Evolutionary conservation across 139 green algal species (phyloP).

Genomic region (Microglena sp.): DNA sequence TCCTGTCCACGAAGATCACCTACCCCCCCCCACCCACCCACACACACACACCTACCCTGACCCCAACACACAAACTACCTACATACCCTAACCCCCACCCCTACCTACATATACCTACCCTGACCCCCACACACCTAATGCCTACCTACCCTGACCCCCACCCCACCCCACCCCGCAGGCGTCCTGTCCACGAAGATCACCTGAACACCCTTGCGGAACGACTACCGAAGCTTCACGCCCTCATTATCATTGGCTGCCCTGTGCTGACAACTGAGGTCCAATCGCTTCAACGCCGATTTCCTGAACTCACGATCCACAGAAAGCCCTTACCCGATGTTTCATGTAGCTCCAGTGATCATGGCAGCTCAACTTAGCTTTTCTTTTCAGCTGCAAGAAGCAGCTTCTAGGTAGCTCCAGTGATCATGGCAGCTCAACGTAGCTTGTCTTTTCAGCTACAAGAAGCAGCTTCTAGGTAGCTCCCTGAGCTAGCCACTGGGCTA

Average conservation of each 20-base stretch:
- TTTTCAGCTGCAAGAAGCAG: too few species aligned
- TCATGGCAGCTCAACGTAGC: too few species aligned
- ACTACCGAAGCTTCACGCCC: neutral
- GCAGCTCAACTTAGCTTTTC: too few species aligned
- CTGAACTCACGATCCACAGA: constrained; percentile 9
- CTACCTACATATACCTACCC: neutral
- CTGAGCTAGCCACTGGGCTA: too few species aligned
- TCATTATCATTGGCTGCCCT: constrained; percentile 9
- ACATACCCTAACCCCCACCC: too few species aligned
- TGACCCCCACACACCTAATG: neutral
- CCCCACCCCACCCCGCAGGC: neutral
- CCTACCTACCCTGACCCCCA: neutral
- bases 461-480: neutral
- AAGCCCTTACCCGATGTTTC: constrained; percentile 7
- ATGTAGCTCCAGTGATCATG: constrained; percentile 4
- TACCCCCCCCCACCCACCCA: too few species aligned
- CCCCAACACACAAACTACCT: too few species aligned
- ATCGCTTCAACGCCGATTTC: constrained; percentile 7
- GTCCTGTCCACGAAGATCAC: constrained; percentile 5
- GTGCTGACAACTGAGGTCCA: constrained; percentile 4
- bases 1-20: too few species aligned
- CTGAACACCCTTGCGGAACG: constrained; percentile 4
- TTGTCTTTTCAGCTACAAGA: too few species aligned
- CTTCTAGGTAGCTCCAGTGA: constrained; percentile 5
- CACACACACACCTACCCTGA: too few species aligned